Base-by-base conservation (phyloP, 2,329 filamentous ascomycete species). In the Proliferodiscus dingleyae region DNA sequence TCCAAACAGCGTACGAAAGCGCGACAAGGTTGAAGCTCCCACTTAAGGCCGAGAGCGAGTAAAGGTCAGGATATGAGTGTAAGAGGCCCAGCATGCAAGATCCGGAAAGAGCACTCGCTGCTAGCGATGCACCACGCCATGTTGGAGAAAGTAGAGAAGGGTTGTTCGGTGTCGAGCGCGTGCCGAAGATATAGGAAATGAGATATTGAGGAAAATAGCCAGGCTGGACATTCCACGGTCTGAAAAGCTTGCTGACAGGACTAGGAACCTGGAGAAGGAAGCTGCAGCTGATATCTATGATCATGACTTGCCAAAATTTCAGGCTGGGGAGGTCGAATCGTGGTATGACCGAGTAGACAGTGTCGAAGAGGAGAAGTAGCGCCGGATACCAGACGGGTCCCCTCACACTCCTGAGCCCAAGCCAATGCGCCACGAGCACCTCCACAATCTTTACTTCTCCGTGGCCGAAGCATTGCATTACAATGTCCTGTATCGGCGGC, bases 1-100 rank as follows among this genome's bases (percentile, higher is more conserved):
- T 50, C 39, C 24, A 40, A 23, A 50, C n/a, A 6, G 47, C 44
- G 11, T 47, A 50, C 10, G 10, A 28, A 15, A 47, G 16, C 18
- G 38, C 22, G n/a, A 37, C 18, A 9, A 43, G 39, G 11, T 42
- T 43, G 8, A 23, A 15, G 5, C 47, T 37, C 6, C 47, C 44
- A 9, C 16, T 18, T 5, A 44, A 10, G 9, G 39, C 30, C 5
- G 7, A 19, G 11, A 47, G 24, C 2, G 28, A n/a, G 30, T 43
- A 23, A 6, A n/a, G 2, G 3, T 32, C 38, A 19, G 28, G 16
- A 19, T 11, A 16, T n/a, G 18, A 15, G 15, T 11, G 13, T 23
- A 36, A 29, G 13, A 43, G 23, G 8, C 18, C 7, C 15, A 43
- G 13, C 2, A 22, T 11, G n/a, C 2, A 22, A 21, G 24, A 11